Conservation (phyloP, 805 yeast genomes). For the Metschnikowia borealis region DNA sequence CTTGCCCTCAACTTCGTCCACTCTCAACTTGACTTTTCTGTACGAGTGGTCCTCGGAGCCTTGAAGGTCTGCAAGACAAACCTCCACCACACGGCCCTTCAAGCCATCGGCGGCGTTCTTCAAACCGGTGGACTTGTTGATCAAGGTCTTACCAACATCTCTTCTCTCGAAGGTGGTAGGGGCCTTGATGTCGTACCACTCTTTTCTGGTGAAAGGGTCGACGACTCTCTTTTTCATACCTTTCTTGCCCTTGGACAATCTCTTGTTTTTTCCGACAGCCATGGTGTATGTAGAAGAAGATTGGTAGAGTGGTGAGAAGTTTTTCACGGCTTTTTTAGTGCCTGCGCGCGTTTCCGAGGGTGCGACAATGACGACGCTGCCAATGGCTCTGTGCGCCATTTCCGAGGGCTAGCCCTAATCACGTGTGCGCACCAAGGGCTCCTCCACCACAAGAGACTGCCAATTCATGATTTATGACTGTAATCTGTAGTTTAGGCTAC, state of each 20-base stretch:
- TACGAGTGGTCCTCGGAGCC: constrained; percentile 98
- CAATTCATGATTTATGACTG: no score
- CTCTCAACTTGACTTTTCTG: constrained; percentile 97
- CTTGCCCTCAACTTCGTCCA: constrained; percentile 98
- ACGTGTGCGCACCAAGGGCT: constrained; percentile 11
- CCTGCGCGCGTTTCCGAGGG: constrained; percentile 6
- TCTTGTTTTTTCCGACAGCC: constrained; percentile 91
- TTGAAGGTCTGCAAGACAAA: constrained; percentile 94
- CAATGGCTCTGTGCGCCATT: background rate
- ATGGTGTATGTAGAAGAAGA: constrained; percentile 24
- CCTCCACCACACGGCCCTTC: constrained; percentile 96
- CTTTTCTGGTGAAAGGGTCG: constrained; percentile 99
- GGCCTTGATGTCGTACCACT: constrained; percentile 98
- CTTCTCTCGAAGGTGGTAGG: constrained; percentile 98
- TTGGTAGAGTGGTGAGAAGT: constrained; percentile 9
- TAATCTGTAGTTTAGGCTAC: no score
- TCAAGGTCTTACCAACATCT: constrained; percentile 97
- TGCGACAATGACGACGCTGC: background rate
- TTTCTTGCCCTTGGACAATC: constrained; percentile 87
- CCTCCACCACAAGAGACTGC: background rate
- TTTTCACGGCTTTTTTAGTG: constrained; percentile 2
- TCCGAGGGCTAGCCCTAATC: constrained; percentile 13
- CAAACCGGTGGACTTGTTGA: constrained; percentile 97
- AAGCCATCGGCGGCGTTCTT: constrained; percentile 97
- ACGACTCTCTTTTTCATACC: constrained; percentile 99